phyloP scores from a whole-genome alignment of 805 yeast species.

The Candida maesae region DNA sequence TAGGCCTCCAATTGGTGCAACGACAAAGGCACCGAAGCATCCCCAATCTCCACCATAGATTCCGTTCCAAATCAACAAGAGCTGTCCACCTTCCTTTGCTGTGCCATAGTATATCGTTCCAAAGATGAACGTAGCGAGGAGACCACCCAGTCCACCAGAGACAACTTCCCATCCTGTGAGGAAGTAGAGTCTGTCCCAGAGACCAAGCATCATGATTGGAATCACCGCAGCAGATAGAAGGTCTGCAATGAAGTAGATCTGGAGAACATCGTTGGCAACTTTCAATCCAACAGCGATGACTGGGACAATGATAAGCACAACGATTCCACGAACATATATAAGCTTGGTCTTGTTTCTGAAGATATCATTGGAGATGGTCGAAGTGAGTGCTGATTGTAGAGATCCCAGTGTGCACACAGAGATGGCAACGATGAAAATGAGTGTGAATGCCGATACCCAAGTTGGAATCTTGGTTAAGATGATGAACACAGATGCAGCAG shows the following conservation, averaged over 20 bases:
- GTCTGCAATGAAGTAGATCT: constrained; percentile 88
- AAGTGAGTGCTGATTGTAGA: constrained; percentile 81
- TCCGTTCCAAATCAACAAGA: constrained; percentile 76
- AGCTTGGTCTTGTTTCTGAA: constrained; percentile 77
- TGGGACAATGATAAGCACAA: constrained; percentile 78
- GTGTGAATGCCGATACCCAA: constrained; percentile 82
- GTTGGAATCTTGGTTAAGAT: constrained; percentile 69
- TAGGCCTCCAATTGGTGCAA: constrained; percentile 81
- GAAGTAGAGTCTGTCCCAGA: constrained; percentile 62
- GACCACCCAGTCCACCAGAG: constrained; percentile 79
- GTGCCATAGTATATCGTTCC: constrained; percentile 75
- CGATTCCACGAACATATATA: constrained; percentile 64
- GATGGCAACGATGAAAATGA: constrained; percentile 67
- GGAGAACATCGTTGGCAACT: constrained; percentile 78
- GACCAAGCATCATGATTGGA: constrained; percentile 79
- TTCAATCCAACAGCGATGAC: constrained; percentile 78
- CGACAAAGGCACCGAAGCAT: constrained; percentile 90
- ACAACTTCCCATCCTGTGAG: constrained; percentile 77
- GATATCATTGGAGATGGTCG: constrained; percentile 84
- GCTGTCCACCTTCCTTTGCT: constrained; percentile 73
- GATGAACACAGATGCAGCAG: constrained; percentile 68
- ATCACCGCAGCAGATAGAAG: constrained; percentile 82
- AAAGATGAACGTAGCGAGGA: constrained; percentile 73
- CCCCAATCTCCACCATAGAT: constrained; percentile 85
- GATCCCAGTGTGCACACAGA: constrained; percentile 91